Evolutionary conservation across 148 eudicot genomes (phyloP), one percentile per base, ranked within the genome.

Genomic region (Drosera capensis): DNA sequence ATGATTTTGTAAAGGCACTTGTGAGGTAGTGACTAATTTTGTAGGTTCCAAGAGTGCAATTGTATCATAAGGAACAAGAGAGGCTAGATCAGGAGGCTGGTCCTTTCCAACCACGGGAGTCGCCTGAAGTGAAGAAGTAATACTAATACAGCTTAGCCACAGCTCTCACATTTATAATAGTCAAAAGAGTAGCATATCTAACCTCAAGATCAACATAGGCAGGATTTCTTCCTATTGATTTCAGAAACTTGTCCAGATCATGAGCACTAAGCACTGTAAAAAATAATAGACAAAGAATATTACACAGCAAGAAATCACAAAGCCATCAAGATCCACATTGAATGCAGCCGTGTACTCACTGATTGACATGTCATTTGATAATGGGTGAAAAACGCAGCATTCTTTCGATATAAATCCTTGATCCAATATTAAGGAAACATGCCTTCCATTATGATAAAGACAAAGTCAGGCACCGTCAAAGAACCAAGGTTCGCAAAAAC

Each of bases 1-100:
- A 13, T 40, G 56, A 47, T 58, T 71, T 25, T 52, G 71, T 28
- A 23, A 56, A 58, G 71, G 39, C 22, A 18, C 57, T 48, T 51
- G 68, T 5, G 52, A 48, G 22, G 81, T 49, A 56, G 65, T 74
- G 30, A 64, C 52, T 52, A 64, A 64, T 44, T 23, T 74, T 47
- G 64, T 62, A 59, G 58, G 26, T 39, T 77, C 75, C 34, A 68
- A 57, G 31, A 64, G 51, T 41, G 56, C 55, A 23, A 49, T 35
- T 20, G 75, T 71, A 64, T 69, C 78, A 39, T 90, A 77, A 31
- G 96, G 96, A 55, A 80, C 86, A 58, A 83, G 66, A 40, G 60
- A 23, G 35, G 94, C 96, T 66, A 88, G 63, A 77, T 88, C 96
- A 23, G 96, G 96, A 55, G 94, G 96, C 49, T 82, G 90, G 67